Evolutionary conservation across 208 protist species (phyloP), one percentile per base, ranked within the genome.

Genomic region (Leishmania lainsoni): DNA sequence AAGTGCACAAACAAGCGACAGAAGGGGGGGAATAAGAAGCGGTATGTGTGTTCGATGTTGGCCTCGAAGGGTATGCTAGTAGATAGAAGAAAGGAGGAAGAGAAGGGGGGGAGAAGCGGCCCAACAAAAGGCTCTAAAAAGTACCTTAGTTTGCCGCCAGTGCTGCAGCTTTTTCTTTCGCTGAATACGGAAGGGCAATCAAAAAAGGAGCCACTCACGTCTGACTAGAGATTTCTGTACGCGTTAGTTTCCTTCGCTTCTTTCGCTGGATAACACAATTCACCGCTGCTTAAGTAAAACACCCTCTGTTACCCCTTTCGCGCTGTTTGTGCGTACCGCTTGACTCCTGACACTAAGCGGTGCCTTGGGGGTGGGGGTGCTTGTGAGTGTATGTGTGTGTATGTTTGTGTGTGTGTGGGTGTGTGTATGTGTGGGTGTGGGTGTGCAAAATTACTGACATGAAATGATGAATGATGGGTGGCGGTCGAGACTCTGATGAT

Each of bases 221-320:
- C 26, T 32, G 42, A 45, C 59, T 20, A 71, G 71, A 72, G 78
- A 17, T 72, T 77, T 66, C 45, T 76, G 76, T 35, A 10, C 17
- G 17, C 51, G 16, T 75, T 81, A 6, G 56, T 75, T 76, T 76
- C 45, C 5, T 45, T 79, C 8, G 32, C 78, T 77, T 5, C 9
- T 17, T 2, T 17, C 42, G 39, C 26, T 12, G 17, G 20, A 20
- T 8, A 72, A 48, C 32, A 20, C 32, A 20, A 29, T 26, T 20
- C 42, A 20, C 42, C 26, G 66, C 39, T 51, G 17, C 0, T 42
- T 12, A 72, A 42, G 17, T 22, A 45, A 42, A 29, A 26, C 39
- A 0, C 14, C 39, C 10, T 49, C 14, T 72, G 66, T 22, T n/a
- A 12, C 12, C 45, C 70, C 5, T 48, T 39, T 45, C 49, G 16